Conservation (phyloP, 495 filamentous ascomycete species). For the Tuber calosporum region DNA sequence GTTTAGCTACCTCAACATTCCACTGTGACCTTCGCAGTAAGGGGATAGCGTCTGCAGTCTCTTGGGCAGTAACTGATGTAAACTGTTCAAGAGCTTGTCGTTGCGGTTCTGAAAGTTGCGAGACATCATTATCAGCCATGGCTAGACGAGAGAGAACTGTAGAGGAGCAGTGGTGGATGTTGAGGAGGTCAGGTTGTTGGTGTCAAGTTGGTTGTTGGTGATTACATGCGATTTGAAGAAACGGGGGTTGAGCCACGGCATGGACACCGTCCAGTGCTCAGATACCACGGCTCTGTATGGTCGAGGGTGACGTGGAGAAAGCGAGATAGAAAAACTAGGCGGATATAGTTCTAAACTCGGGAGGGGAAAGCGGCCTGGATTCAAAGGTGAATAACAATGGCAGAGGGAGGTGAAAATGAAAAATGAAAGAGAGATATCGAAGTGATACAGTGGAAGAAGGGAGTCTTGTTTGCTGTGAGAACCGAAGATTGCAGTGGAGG, state of each 20-base stretch:
- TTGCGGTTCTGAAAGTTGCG: slow-evolving; percentile 65
- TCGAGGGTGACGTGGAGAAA: slow-evolving; percentile 4
- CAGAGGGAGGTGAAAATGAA: not conserved
- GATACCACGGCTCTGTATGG: not conserved
- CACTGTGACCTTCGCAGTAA: slow-evolving; percentile 80
- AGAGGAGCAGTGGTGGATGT: slow-evolving; percentile 3
- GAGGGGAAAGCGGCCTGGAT: not conserved
- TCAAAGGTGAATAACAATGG: not conserved
- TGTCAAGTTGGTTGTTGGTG: not conserved
- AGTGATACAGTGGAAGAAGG: not conserved
- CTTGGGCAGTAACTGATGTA: slow-evolving; percentile 78
- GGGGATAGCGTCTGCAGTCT: slow-evolving; percentile 66
- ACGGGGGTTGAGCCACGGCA: not conserved
- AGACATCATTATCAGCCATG: slow-evolving; percentile 50
- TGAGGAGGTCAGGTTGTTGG: not conserved
- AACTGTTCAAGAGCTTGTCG: slow-evolving; percentile 78
- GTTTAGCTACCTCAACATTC: slow-evolving; percentile 71
- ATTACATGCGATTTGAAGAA: not conserved
- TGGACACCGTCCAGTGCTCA: not conserved
- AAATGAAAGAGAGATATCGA: not conserved
- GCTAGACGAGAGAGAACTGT: slow-evolving; percentile 23
- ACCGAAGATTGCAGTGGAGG: not conserved
- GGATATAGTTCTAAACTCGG: not conserved
- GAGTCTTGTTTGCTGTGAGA: not conserved
- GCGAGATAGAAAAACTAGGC: not conserved